These are phyloP conservation scores for Sporothrix phasma DNA, from an alignment of 2,329 filamentous ascomycete genomes.

Conservation along the genomic window DNA sequence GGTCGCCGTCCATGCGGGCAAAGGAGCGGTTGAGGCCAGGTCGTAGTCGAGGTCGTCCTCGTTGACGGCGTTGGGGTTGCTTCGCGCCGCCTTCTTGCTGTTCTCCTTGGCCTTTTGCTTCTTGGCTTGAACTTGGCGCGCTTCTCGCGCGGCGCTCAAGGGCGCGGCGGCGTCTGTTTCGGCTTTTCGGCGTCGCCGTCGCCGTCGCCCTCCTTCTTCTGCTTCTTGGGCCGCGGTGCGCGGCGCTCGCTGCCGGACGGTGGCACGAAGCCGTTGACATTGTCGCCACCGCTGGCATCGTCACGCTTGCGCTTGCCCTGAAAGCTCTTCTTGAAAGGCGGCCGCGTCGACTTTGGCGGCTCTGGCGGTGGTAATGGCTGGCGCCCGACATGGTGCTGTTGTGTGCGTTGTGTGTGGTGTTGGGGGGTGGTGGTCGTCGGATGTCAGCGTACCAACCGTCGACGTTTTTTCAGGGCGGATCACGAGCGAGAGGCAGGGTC, in stretches of 20 bases:
- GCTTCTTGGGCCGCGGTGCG: slow-evolving; percentile 11
- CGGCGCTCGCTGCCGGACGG: background rate
- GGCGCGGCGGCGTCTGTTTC: background rate
- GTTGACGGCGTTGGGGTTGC: slow-evolving; percentile 27
- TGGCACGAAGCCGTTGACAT: slow-evolving; percentile 3
- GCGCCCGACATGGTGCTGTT: slow-evolving; percentile 9
- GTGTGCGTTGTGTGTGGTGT: background rate
- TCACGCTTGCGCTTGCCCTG: slow-evolving; percentile 16
- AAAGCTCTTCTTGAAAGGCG: background rate
- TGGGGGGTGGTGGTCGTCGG: background rate
- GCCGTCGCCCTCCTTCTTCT: slow-evolving; percentile 5
- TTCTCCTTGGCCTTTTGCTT: background rate
- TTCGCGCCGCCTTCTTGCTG: slow-evolving; percentile 19
- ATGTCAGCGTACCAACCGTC: background rate
- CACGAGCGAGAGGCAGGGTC: background rate
- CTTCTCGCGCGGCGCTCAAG: background rate
- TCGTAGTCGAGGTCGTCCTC: slow-evolving; percentile 55
- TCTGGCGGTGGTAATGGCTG: slow-evolving; percentile 9
- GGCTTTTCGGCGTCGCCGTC: background rate
- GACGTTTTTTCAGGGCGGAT: background rate
- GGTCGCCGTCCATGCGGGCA: slow-evolving; percentile 67
- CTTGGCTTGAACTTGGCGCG: slow-evolving; percentile 6
- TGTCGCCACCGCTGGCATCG: slow-evolving; percentile 8
- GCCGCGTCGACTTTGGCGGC: slow-evolving; percentile 9
- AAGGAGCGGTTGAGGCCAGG: slow-evolving; percentile 69